Percentiles rank a stretch among this genome's conserved stretches.
phyloP scores from a whole-genome alignment of 2,329 filamentous ascomycete genomes.

The Mollisiaceae sp. region DNA sequence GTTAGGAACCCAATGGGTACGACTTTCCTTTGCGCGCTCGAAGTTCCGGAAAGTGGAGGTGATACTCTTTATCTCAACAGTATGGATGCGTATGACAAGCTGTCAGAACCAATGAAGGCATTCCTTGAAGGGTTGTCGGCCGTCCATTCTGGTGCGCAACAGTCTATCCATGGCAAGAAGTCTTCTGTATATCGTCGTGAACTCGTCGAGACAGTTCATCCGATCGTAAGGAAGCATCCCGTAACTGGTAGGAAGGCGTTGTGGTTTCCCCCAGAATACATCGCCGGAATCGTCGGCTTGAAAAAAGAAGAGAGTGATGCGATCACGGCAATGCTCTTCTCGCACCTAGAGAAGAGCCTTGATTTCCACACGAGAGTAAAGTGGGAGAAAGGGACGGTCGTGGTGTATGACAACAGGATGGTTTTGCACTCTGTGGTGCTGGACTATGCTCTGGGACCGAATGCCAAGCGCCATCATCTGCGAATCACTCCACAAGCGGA shows the following conservation, averaged over 20 bases:
- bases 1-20: conserved; percentile 2
- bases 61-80: conserved; percentile 9
- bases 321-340: conserved; percentile 5
- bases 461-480: conserved; percentile 6
- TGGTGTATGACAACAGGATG: conserved; percentile 11
- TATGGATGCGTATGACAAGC: conserved; percentile 6
- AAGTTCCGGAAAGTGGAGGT: conserved; percentile 9
- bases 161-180: conserved; percentile 10
- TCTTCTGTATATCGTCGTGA: neutral
- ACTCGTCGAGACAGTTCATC: conserved; percentile 10
- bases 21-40: conserved; percentile 4
- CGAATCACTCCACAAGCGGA: conserved; percentile 8
- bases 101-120: conserved; percentile 9
- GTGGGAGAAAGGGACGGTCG: conserved; percentile 9
- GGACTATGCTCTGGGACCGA: conserved; percentile 1
- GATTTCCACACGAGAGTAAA: conserved; percentile 3
- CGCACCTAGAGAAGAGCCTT: conserved; percentile 5
- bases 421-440: conserved; percentile 5
- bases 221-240: neutral
- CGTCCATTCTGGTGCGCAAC: conserved; percentile 4
- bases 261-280: conserved; percentile 10
- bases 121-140: conserved; percentile 6
- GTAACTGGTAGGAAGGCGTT: conserved; percentile 3
- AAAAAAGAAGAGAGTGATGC: conserved; percentile 11
- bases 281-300: neutral